Conservation (phyloP, 2,329 filamentous ascomycete genomes). For the Talaromyces sp. region DNA sequence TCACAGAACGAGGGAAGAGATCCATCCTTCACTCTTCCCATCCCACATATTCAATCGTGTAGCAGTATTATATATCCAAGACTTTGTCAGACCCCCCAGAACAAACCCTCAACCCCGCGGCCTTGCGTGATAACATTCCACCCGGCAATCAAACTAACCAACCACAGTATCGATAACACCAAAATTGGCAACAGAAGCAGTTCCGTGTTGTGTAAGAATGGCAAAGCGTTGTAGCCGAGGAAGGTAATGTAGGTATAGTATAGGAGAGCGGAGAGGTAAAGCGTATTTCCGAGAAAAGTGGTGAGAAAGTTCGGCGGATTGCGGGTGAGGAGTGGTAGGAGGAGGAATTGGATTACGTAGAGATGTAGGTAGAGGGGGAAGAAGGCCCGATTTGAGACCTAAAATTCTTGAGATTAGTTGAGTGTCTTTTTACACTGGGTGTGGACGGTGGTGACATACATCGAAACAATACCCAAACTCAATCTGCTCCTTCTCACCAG, state of each 20-base stretch:
- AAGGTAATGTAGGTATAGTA: constrained; percentile 69
- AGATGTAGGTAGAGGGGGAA: constrained; percentile 65
- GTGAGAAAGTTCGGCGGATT: constrained; percentile 40
- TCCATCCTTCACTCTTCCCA: background rate
- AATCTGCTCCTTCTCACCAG: constrained; percentile 55
- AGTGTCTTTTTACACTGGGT: background rate
- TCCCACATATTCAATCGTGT: background rate
- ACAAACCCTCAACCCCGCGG: constrained; percentile 40
- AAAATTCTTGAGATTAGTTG: background rate
- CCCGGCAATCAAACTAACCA: constrained; percentile 47
- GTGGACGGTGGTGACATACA: constrained; percentile 39
- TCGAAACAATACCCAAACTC: constrained; percentile 72
- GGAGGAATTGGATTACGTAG: constrained; percentile 64
- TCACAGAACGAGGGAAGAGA: background rate
- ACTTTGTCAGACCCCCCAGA: constrained; percentile 40
- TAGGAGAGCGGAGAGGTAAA: constrained; percentile 62
- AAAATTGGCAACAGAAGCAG: constrained; percentile 60
- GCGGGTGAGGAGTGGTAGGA: constrained; percentile 57
- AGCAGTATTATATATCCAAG: background rate
- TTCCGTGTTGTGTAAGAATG: constrained; percentile 65
- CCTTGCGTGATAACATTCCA: constrained; percentile 47
- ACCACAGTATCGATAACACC: constrained; percentile 59
- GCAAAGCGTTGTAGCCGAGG: constrained; percentile 65
- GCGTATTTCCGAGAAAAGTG: constrained; percentile 61
- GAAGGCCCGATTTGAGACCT: constrained; percentile 64